Evolutionary conservation across 495 filamentous ascomycete genomes (phyloP).

Genomic region (Penicillium longicatenatum): DNA sequence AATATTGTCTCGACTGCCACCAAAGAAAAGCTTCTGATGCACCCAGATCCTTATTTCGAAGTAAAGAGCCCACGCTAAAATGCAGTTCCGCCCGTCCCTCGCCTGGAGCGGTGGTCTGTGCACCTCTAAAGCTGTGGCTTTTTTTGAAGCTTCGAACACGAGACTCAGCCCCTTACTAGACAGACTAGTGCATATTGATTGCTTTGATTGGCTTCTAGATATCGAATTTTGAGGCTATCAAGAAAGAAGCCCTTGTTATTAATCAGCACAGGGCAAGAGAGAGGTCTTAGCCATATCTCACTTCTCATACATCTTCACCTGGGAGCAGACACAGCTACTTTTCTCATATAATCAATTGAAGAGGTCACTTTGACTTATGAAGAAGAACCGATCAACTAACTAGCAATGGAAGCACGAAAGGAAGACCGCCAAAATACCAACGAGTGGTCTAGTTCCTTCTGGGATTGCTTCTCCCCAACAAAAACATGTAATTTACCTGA

Average conservation of each 20-base stretch:
- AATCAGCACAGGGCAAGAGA: not conserved
- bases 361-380: too few species aligned
- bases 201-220: not conserved
- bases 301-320: too few species aligned
- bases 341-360: too few species aligned
- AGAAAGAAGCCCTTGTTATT: not conserved
- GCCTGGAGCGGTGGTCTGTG: not conserved
- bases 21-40: too few species aligned
- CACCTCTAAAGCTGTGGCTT: not conserved
- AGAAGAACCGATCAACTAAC: too few species aligned
- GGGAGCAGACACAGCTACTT: too few species aligned
- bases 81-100: not conserved
- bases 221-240: not conserved
- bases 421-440: not conserved
- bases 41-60: too few species aligned
- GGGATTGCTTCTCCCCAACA: not conserved
- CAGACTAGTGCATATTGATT: not conserved
- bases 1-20: too few species aligned
- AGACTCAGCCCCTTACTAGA: not conserved
- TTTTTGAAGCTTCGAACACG: not conserved
- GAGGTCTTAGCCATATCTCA: not conserved
- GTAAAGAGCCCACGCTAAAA: too few species aligned
- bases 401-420: not conserved
- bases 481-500: not conserved
- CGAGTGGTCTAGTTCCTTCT: not conserved